These are phyloP conservation scores for Lactifluus subvellereus DNA, from an alignment of 768 basidiomycete genomes.

Conservation along the genomic window DNA sequence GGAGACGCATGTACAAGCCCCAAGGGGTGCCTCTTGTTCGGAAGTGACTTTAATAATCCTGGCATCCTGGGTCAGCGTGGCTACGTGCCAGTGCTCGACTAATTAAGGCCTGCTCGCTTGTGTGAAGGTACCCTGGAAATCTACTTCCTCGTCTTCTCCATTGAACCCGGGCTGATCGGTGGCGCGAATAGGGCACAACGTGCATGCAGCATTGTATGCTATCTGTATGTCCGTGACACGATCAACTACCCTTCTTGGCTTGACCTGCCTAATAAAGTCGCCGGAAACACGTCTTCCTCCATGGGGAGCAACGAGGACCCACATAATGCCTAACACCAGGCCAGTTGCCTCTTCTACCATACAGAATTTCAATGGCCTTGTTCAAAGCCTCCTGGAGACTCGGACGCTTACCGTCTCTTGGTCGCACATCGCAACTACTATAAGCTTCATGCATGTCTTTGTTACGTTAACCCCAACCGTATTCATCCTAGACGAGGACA, in stretches of 20 bases:
- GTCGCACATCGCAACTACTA: not conserved
- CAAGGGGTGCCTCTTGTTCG: not conserved
- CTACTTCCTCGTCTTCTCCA: not conserved
- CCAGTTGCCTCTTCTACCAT: not conserved
- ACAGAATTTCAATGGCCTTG: not conserved
- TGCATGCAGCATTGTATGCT: conserved; percentile 13
- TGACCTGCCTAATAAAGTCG: not conserved
- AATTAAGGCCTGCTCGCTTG: not conserved
- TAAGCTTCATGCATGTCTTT: not conserved
- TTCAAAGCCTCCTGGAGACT: not conserved
- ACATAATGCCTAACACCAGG: not conserved
- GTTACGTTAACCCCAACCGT: not conserved
- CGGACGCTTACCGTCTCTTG: not conserved
- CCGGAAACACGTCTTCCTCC: not conserved
- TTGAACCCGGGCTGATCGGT: not conserved
- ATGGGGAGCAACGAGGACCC: not conserved
- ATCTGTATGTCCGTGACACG: not conserved
- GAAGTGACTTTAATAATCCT: not conserved
- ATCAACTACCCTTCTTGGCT: not conserved
- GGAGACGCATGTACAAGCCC: conserved; percentile 3
- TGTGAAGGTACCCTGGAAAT: not conserved
- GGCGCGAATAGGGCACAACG: conserved; percentile 11
- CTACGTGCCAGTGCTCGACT: conserved; percentile 7
- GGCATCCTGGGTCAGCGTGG: not conserved
- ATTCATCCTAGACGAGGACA: not conserved